Evolutionary conservation across 225 moss, liverwort and hornwort genomes (phyloP), one percentile per base, ranked within the genome.

Genomic region (Pseudoscleropodium purum): DNA sequence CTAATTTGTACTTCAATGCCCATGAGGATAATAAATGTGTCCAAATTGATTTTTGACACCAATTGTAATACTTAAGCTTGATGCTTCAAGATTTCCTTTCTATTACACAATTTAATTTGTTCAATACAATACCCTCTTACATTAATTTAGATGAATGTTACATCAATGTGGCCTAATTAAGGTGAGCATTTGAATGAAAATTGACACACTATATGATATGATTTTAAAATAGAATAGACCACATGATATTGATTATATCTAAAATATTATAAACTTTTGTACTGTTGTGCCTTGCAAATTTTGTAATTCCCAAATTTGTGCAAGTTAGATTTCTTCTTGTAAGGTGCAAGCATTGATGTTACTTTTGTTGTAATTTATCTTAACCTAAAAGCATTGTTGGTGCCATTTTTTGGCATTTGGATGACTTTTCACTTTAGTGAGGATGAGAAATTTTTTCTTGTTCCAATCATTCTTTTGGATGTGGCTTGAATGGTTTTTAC

Each of bases 321-420:
- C 1, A 0, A 70, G 14, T 37, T 70, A 70, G 14, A 39, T 70
- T 69, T 39, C 7, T 39, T 25, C 25, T 70, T 68, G 13, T 24
- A 70, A 7, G 13, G 14, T 25, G 25, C 8, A n/a, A 2, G 0
- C 70, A 70, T 24, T 39, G 24, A 39, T 39, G 2, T 25, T 25
- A 4, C 39, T 70, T 70, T 4, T 19, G 6, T 20, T 1, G 5
- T 39, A 7, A n/a, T 24, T n/a, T n/a, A 13, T 69, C 69, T 69
- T 24, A 13, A n/a, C 2, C 69, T 0, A n/a, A 1, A 69, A n/a
- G 13, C n/a, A 4, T 23, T 69, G 6, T 0, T 0, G 0, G 1
- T 70, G 24, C 14, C 13, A 39, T 24, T 70, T 23, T 39, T 24
- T 39, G 13, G 24, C 2, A 4, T 39, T 70, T 2, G 0, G 9